Evolutionary conservation across 768 basidiomycete species (phyloP), one percentile per base, ranked within the genome.

Genomic region (Pleurotus djamor): DNA sequence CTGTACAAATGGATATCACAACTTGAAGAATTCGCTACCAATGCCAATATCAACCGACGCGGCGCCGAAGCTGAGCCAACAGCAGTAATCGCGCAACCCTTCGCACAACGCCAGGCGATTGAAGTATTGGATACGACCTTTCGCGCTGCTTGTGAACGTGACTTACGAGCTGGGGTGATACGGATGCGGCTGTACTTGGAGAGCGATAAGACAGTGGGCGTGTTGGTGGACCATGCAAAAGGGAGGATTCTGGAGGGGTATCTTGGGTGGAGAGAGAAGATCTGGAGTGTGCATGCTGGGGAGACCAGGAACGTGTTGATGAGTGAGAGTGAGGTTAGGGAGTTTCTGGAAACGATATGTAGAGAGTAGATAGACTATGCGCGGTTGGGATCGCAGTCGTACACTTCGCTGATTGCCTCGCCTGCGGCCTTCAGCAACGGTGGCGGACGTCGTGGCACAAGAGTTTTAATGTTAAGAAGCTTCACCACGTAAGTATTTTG

Each of bases 231-330:
- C 34, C 94, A 95, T 63, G 79, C 91, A 28, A 78, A 86, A 70
- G 91, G 89, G 48, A 83, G 86, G 35, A 80, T 97, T 14, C 80
- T 86, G 62, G 87, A 90, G 54, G 83, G 83, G 36, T 97, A 96
- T 72, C 78, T 81, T 65, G 78, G 79, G 28, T 97, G 93, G 75
- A 74, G 86, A 64, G 87, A 91, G 47, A 76, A 83, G 17, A 79
- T 85, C 51, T 78, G 68, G 78, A 80, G 72, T 71, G 82, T 79
- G 67, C 76, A 78, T 59, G 72, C 73, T 5, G 76, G 76, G 2
- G 69, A 62, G 54, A 64, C 73, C 60, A 71, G 67, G 49, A 69
- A 68, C 38, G 63, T 61, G 1, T 66, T 77, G 60, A 70, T 75
- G 64, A 71, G 73, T 44, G 64, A 71, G 43, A 69, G 70, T 36